Evolutionary conservation across 331 rosid species (phyloP).

Genomic region (Rosa hybrid): DNA sequence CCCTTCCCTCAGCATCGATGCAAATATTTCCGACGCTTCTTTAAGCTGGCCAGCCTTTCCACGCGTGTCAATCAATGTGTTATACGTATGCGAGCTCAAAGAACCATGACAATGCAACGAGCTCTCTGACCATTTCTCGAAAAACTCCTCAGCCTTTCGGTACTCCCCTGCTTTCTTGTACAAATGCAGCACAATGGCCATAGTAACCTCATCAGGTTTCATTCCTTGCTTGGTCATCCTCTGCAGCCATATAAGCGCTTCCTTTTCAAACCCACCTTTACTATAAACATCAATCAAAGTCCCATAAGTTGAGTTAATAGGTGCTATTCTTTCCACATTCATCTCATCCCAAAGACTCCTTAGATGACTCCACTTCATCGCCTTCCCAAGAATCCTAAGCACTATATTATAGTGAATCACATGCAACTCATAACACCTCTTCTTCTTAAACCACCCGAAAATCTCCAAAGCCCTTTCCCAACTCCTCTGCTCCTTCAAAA

Average conservation of each 20-base stretch:
- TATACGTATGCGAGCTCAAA: conserved; percentile 71
- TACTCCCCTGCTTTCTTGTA: conserved; percentile 84
- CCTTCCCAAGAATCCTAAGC: conserved; percentile 68
- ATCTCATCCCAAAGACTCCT: conserved; percentile 81
- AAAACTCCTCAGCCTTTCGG: conserved; percentile 76
- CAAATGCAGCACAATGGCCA: conserved; percentile 88
- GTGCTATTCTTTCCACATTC: conserved; percentile 60
- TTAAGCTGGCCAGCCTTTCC: conserved; percentile 85
- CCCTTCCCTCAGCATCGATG: conserved; percentile 78
- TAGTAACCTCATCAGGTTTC: conserved; percentile 90
- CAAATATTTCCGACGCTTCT: conserved; percentile 78
- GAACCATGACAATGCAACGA: conserved; percentile 25
- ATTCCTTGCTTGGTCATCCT: conserved; percentile 70
- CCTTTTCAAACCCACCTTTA: conserved; percentile 72
- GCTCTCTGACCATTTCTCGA: conserved; percentile 67
- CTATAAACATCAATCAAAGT: conserved; percentile 88
- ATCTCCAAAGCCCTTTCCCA: conserved; percentile 86
- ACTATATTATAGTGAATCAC: conserved; percentile 87
- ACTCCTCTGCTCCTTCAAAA: conserved; percentile 77
- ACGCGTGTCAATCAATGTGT: conserved; percentile 78
- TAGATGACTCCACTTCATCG: conserved; percentile 54
- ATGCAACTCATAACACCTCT: conserved; percentile 65
- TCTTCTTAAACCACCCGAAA: conserved; percentile 71
- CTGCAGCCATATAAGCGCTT: conserved; percentile 77
- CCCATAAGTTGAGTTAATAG: conserved; percentile 88